These are phyloP conservation scores for Cladosporium colombiae DNA, from an alignment of 2,329 filamentous ascomycete genomes.

Conservation along the genomic window DNA sequence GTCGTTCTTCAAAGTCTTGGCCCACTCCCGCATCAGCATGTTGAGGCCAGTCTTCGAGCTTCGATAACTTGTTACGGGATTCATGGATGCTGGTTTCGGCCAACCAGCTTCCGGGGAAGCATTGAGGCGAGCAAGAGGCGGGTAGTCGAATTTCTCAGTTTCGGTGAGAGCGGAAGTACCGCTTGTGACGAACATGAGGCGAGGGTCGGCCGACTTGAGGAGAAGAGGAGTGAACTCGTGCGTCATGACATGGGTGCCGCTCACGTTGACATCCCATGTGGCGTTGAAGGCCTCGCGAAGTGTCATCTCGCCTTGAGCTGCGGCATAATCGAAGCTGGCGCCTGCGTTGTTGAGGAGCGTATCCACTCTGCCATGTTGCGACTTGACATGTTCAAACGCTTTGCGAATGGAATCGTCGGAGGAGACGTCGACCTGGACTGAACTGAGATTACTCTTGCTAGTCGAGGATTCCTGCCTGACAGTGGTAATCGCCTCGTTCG, in stretches of 20 bases:
- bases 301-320: constrained; percentile 31
- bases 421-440: constrained; percentile 56
- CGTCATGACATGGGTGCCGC: constrained; percentile 43
- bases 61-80: constrained; percentile 41
- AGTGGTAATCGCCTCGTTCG: constrained; percentile 47
- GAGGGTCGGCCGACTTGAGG: constrained; percentile 38
- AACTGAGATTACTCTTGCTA: constrained; percentile 46
- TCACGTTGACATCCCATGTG: constrained; percentile 43
- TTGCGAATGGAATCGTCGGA: constrained; percentile 55
- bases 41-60: constrained; percentile 50
- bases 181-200: constrained; percentile 44
- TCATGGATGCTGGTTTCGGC: constrained; percentile 43
- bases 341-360: constrained; percentile 61
- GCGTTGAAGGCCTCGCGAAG: constrained; percentile 42
- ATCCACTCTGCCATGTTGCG: constrained; percentile 51
- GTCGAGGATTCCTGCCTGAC: constrained; percentile 46
- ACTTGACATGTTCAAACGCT: constrained; percentile 47
- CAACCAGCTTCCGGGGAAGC: constrained; percentile 44
- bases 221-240: constrained; percentile 41
- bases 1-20: constrained; percentile 42
- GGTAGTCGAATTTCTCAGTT: constrained; percentile 33
- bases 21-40: constrained; percentile 54
- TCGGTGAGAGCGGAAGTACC: constrained; percentile 46
- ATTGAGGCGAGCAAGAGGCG: constrained; percentile 29
- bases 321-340: constrained; percentile 46